Evolutionary conservation across 345 rosid species (phyloP).

Genomic region (Brassica carinata): DNA sequence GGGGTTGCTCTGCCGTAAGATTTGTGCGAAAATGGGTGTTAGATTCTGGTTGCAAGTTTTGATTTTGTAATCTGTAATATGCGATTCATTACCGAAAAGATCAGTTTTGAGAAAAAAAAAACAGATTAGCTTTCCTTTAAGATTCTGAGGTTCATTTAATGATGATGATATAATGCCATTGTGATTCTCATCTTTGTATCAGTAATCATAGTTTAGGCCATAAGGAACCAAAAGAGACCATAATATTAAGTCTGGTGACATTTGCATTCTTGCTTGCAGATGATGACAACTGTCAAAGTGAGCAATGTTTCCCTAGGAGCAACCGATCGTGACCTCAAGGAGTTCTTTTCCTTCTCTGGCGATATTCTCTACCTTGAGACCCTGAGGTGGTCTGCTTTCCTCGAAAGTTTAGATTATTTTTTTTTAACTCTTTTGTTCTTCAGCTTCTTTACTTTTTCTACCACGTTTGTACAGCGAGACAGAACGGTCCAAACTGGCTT

Average conservation of each 20-base stretch:
- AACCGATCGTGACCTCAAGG: slow-evolving; percentile 64
- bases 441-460: slow-evolving; percentile 20
- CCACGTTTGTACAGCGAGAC: slow-evolving; percentile 54
- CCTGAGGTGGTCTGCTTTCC: slow-evolving; percentile 48
- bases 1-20: background rate
- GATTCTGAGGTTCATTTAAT: background rate
- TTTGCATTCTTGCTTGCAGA: slow-evolving; percentile 38
- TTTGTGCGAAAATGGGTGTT: slow-evolving; percentile 12
- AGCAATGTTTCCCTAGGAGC: slow-evolving; percentile 77
- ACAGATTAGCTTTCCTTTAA: background rate
- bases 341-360: slow-evolving; percentile 87
- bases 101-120: background rate
- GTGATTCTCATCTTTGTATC: background rate
- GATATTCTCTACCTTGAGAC: slow-evolving; percentile 72
- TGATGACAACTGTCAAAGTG: slow-evolving; percentile 58
- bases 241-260: background rate
- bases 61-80: background rate
- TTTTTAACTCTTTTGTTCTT: background rate
- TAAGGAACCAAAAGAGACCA: background rate
- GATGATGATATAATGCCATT: background rate
- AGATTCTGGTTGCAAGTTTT: background rate
- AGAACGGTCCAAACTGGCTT: slow-evolving; percentile 64
- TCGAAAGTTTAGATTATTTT: background rate
- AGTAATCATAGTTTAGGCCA: background rate
- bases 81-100: background rate